phyloP scores from a whole-genome alignment of 495 filamentous ascomycete genomes.

The Penicilliopsis zonata region DNA sequence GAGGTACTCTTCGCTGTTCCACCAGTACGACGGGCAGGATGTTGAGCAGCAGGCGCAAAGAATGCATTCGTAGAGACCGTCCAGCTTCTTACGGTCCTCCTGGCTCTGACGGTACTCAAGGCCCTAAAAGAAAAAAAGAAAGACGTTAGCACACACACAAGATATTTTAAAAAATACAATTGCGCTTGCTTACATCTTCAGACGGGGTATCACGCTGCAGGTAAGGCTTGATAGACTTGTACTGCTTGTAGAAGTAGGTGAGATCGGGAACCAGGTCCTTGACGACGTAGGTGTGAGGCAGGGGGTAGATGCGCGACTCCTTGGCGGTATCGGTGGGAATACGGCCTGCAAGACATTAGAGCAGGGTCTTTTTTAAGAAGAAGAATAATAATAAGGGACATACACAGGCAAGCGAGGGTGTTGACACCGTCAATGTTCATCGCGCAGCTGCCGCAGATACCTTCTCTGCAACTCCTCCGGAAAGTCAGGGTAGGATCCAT shows the following conservation, averaged over 20 bases:
- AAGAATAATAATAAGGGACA: constrained; percentile 21
- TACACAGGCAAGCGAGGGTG: constrained; percentile 95
- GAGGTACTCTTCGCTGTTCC: constrained; percentile 97
- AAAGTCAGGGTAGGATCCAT: constrained; percentile 94
- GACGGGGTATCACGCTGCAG: constrained; percentile 75
- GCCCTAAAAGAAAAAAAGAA: constrained; percentile 36
- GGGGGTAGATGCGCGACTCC: constrained; percentile 91
- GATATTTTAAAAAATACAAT: constrained; percentile 5
- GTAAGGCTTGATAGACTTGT: constrained; percentile 99
- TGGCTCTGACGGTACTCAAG: constrained; percentile 82
- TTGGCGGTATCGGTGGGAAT: constrained; percentile 72
- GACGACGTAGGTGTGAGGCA: constrained; percentile 98
- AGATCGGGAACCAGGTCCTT: constrained; percentile 97
- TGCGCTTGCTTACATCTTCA: constrained; percentile 65
- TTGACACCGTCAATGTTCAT: constrained; percentile 99
- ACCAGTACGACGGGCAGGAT: constrained; percentile 98
- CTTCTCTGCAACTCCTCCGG: constrained; percentile 87
- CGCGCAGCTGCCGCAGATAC: constrained; percentile 94
- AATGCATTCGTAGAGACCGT: constrained; percentile 98
- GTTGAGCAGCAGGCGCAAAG: constrained; percentile 99
- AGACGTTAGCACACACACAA: not conserved
- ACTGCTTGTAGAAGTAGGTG: constrained; percentile 99
- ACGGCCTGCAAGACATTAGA: constrained; percentile 49
- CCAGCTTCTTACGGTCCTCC: constrained; percentile 87
- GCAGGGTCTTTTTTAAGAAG: not conserved